A percentile compares a stretch with the other conserved stretches of the same genome.
Evolutionary conservation across 345 rosid genomes (phyloP).

Genomic region (Erodium maritimum): DNA sequence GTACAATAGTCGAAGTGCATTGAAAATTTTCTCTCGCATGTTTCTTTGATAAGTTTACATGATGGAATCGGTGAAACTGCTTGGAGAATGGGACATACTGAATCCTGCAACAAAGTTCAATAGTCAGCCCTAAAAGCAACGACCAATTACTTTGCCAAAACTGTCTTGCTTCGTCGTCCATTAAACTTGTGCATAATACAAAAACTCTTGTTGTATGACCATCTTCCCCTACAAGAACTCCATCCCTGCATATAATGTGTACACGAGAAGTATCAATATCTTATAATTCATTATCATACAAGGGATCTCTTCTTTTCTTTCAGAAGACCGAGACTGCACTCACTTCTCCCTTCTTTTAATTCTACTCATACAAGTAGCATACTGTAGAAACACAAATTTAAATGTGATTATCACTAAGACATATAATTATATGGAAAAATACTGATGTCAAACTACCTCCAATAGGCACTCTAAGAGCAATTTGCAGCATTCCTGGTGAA

Average conservation of each 20-base stretch:
- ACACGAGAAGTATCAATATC: conserved; percentile 85
- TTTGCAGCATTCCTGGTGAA: conserved; percentile 98
- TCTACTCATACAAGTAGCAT: conserved; percentile 36
- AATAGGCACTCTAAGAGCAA: conserved; percentile 71
- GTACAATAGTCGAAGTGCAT: conserved; percentile 90
- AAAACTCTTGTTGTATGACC: conserved; percentile 74
- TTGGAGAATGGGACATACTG: conserved; percentile 76
- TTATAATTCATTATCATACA: conserved; percentile 28
- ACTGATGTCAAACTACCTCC: conserved; percentile 51
- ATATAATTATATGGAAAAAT: conserved; percentile 9
- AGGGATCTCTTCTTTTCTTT: conserved; percentile 59
- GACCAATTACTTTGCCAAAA: conserved; percentile 49
- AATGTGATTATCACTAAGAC: conserved; percentile 4
- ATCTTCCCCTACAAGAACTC: conserved; percentile 80
- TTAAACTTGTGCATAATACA: conserved; percentile 92
- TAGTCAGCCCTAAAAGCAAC: conserved; percentile 51
- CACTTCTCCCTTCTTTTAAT: conserved; percentile 56
- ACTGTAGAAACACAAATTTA: conserved; percentile 11
- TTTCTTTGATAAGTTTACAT: conserved; percentile 80
- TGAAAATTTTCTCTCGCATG: conserved; percentile 76
- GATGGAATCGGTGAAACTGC: conserved; percentile 71
- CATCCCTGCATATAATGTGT: conserved; percentile 96
- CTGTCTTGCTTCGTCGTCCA: conserved; percentile 87
- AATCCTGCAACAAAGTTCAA: conserved; percentile 95
- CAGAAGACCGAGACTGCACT: conserved; percentile 53